Conservation (phyloP, 495 filamentous ascomycete genomes). For the Hypoxylon crocopeplum region DNA sequence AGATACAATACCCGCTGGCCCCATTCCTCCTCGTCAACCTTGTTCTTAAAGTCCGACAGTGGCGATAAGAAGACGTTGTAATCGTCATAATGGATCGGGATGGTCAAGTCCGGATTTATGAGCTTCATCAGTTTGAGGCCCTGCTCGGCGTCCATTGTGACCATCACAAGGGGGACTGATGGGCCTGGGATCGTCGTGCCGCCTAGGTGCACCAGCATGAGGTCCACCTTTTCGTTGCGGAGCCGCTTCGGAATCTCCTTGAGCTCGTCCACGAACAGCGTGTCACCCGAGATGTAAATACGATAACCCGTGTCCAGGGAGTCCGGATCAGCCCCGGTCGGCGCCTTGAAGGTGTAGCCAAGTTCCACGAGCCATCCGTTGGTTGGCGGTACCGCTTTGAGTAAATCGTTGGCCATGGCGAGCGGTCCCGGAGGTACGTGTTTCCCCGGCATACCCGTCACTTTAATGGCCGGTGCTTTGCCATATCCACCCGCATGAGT, state of each 20-base stretch:
- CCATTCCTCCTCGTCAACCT: slow-evolving; percentile 59
- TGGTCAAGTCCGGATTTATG: slow-evolving; percentile 67
- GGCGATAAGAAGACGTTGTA: slow-evolving; percentile 68
- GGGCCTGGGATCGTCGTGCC: slow-evolving; percentile 71
- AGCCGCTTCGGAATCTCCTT: slow-evolving; percentile 60
- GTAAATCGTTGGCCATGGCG: slow-evolving; percentile 60
- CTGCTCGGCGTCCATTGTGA: slow-evolving; percentile 75
- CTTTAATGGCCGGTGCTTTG: slow-evolving; percentile 53
- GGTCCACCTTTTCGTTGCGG: slow-evolving; percentile 60
- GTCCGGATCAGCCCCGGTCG: slow-evolving; percentile 21
- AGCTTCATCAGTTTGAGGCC: slow-evolving; percentile 66
- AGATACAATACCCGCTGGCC: slow-evolving; percentile 64
- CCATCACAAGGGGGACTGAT: slow-evolving; percentile 64
- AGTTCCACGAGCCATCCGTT: slow-evolving; percentile 78
- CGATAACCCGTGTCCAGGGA: slow-evolving; percentile 60
- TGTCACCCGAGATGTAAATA: slow-evolving; percentile 79
- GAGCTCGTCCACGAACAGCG: slow-evolving; percentile 69
- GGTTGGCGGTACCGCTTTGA: slow-evolving; percentile 70
- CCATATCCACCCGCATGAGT: slow-evolving; percentile 14
- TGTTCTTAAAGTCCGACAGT: slow-evolving; percentile 65
- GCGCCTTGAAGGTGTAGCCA: slow-evolving; percentile 47
- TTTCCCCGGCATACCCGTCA: slow-evolving; percentile 75
- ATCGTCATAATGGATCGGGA: slow-evolving; percentile 76
- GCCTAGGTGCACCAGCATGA: slow-evolving; percentile 73
- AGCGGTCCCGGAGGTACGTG: slow-evolving; percentile 65